phyloP scores from a whole-genome alignment of 371 early-diverging fungal species.

The Polyrhizophydium stewartii region DNA sequence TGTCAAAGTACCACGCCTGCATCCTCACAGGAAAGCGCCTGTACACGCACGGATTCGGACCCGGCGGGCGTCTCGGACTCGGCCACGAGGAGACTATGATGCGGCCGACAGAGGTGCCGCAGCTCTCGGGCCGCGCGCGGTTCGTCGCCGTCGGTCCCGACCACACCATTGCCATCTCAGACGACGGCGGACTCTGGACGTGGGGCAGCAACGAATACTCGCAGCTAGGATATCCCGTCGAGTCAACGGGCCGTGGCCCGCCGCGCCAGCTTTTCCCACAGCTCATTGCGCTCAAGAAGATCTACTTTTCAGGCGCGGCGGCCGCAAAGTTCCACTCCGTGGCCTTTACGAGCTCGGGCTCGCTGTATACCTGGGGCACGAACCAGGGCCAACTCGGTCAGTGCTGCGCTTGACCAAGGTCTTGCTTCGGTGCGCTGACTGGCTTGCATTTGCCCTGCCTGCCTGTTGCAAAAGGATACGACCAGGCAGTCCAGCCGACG shows the following conservation, averaged over 20 bases:
- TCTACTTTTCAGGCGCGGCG: conserved; percentile 57
- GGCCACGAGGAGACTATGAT: conserved; percentile 55
- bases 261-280: conserved; percentile 51
- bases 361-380: conserved; percentile 69
- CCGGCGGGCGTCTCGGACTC: conserved; percentile 65
- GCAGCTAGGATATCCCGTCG: conserved; percentile 61
- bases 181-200: conserved; percentile 34
- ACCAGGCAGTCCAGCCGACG: conserved; percentile 20
- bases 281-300: conserved; percentile 57
- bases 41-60: conserved; percentile 67
- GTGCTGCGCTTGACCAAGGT: conserved; percentile 1
- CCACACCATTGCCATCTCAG: conserved; percentile 63
- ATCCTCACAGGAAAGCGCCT: conserved; percentile 54
- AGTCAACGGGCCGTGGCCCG: conserved; percentile 5
- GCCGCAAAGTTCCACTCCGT: conserved; percentile 69
- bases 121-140: conserved; percentile 42
- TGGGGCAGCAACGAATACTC: conserved; percentile 70
- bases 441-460: neutral
- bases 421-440: neutral
- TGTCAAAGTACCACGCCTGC: conserved; percentile 71
- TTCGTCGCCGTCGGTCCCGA: conserved; percentile 65
- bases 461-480: conserved; percentile 11
- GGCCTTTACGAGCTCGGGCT: conserved; percentile 48
- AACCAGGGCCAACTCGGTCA: conserved; percentile 75
- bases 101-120: conserved; percentile 45